Conservation (phyloP, 257 asterid genomes). For the Solanum dulcamara region DNA sequence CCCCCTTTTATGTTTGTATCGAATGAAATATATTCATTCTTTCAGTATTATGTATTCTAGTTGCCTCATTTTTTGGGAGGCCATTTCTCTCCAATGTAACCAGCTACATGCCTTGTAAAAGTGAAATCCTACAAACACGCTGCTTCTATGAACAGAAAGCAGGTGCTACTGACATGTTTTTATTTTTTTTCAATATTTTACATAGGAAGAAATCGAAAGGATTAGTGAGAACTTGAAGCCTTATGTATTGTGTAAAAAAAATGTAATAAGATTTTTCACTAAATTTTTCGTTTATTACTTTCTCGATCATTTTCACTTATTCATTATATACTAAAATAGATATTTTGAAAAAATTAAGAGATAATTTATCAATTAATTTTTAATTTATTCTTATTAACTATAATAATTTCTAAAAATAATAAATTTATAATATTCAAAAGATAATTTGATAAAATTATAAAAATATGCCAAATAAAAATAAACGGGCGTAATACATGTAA, state of each 20-base stretch:
- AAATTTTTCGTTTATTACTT: no score
- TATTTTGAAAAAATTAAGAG: no score
- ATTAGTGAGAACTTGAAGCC: not conserved
- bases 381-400: no score
- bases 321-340: no score
- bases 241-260: not conserved
- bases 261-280: no score
- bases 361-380: no score
- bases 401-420: no score
- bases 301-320: no score
- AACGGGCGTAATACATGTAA: no score
- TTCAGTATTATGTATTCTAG: not conserved
- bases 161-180: not conserved
- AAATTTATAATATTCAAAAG: no score
- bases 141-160: not conserved
- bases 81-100: not conserved
- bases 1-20: not conserved
- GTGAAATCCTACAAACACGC: not conserved
- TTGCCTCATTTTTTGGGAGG: not conserved
- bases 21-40: not conserved
- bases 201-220: not conserved
- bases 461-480: no score
- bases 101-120: not conserved
- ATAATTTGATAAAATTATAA: no score
- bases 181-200: not conserved